Evolutionary conservation across 371 early-diverging fungal genomes (phyloP), one percentile per base, ranked within the genome.

Genomic region (Nematocida ironsii): DNA sequence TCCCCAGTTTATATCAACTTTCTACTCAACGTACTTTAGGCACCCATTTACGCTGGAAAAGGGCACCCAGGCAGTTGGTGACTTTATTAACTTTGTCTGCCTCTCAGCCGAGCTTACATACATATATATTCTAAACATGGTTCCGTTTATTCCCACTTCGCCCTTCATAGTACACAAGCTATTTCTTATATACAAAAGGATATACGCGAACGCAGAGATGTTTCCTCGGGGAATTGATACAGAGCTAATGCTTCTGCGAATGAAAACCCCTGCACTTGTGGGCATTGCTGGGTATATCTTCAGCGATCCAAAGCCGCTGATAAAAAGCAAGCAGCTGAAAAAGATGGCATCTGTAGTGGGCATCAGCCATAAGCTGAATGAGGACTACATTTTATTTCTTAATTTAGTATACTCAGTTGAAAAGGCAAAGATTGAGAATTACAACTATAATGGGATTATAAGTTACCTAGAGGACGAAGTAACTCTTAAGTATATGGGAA

Each of bases 361-460:
- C 23, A 54, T 78, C n/a, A 67, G 69, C 57, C 33, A n/a, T 3
- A 70, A 39, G 48, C 72, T 78, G 16, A 68, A 39, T 40, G 80
- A 78, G 42, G 80, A 78, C 69, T 78, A 78, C 68, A 78, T 78
- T 18, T 7, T 78, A 39, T 78, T 78, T 78, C 52, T 78, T 52
- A 67, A 20, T 9, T 62, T 85, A 13, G 25, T 85, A 27, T 83
- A 85, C 72, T 72, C 81, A 20, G 69, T 82, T 52, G 85, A 85
- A 56, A 56, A 47, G 39, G 72, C 68, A 20, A 85, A 85, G 70
- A 42, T 85, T 5, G 58, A 82, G 39, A 85, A 85, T 67, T 85
- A 82, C 62, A 84, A 85, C 61, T 85, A 68, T 62, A 82, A 81
- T 25, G 85, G 85, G 11, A 72, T 85, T 47, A 39, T 85, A 23